Conservation (phyloP, 495 filamentous ascomycete genomes). For the Hypoxylon trugodes region DNA sequence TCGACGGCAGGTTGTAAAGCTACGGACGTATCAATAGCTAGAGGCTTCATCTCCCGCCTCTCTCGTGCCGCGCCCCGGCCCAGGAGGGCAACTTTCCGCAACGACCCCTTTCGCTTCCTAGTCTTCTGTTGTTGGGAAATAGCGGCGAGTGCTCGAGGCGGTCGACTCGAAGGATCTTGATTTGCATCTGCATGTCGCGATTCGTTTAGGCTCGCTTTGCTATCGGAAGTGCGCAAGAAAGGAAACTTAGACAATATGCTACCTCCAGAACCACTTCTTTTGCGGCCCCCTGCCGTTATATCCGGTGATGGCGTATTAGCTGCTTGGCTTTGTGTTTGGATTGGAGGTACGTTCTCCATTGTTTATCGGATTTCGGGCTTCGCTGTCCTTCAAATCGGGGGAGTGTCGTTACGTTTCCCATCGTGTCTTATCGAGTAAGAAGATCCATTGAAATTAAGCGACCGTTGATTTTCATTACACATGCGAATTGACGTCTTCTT, state of each 20-base stretch:
- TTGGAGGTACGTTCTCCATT: conserved; percentile 38
- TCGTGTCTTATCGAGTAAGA: conserved; percentile 28
- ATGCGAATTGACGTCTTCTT: conserved; percentile 5
- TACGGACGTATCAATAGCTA: conserved; percentile 54
- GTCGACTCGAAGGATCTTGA: conserved; percentile 46
- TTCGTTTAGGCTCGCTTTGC: conserved; percentile 52
- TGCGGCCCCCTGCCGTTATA: conserved; percentile 56
- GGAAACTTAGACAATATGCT: conserved; percentile 69
- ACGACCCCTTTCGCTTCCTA: conserved; percentile 77
- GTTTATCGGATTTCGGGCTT: conserved; percentile 29
- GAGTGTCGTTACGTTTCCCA: conserved; percentile 30
- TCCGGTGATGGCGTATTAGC: conserved; percentile 31
- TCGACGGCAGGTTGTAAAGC: conserved; percentile 30
- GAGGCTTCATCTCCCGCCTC: conserved; percentile 57
- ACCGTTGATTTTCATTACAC: conserved; percentile 1
- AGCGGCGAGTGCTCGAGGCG: conserved; percentile 52
- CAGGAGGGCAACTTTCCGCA: conserved; percentile 81
- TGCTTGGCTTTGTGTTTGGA: conserved; percentile 28
- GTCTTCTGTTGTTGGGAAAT: conserved; percentile 73
- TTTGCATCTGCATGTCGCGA: conserved; percentile 46
- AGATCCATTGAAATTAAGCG: conserved; percentile 11
- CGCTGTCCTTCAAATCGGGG: conserved; percentile 22
- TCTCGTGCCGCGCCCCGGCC: conserved; percentile 72
- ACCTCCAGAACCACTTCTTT: conserved; percentile 68
- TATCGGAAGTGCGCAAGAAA: conserved; percentile 64